Conservation (phyloP, 805 yeast genomes). For the Candida sanyiensis region DNA sequence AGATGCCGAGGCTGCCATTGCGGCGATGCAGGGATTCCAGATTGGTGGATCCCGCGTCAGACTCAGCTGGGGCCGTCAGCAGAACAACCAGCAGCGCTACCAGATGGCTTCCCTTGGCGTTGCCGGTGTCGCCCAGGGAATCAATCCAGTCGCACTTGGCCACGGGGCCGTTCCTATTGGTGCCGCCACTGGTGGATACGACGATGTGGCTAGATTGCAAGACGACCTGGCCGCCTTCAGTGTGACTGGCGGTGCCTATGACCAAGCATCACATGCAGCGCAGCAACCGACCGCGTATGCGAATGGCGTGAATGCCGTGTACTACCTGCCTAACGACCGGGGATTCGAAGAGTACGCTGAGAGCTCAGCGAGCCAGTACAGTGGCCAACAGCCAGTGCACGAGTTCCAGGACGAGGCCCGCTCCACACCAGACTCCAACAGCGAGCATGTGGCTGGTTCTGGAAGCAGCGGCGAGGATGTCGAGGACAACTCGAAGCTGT, state of each 20-base stretch:
- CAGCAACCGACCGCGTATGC: conserved; percentile 5
- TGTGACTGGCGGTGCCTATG: conserved; percentile 10
- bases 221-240: conserved; percentile 7
- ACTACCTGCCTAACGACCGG: conserved; percentile 17
- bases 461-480: conserved; percentile 7
- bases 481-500: conserved; percentile 17
- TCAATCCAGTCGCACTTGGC: conserved; percentile 7
- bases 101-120: conserved; percentile 17
- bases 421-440: neutral
- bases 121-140: conserved; percentile 11
- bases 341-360: conserved; percentile 13
- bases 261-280: conserved; percentile 1
- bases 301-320: conserved; percentile 15
- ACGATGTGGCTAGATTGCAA: conserved; percentile 8
- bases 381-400: conserved; percentile 8
- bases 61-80: conserved; percentile 66
- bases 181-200: neutral
- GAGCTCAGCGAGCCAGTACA: conserved; percentile 4
- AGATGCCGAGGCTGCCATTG: conserved; percentile 74
- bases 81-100: conserved; percentile 22
- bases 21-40: conserved; percentile 72
- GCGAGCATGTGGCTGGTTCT: conserved; percentile 1
- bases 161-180: too few species aligned
- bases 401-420: conserved; percentile 1
- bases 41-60: conserved; percentile 71